These are phyloP conservation scores for Lathyrus aphaca DNA, from an alignment of 306 rosid species.

Conservation along the genomic window DNA sequence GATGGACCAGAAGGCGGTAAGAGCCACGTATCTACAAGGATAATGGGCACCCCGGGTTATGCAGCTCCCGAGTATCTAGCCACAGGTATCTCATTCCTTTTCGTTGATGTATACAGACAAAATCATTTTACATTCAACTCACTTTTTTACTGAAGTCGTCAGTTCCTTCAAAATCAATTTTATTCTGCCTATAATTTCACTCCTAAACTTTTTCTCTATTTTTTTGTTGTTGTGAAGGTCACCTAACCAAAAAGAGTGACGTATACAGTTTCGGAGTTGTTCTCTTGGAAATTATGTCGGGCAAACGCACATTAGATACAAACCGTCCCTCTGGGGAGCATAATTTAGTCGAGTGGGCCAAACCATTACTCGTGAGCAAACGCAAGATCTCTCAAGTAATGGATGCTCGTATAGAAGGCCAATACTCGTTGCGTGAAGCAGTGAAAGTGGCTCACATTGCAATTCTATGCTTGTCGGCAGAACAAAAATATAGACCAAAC, in stretches of 20 bases:
- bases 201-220: slow-evolving; percentile 42
- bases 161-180: background rate
- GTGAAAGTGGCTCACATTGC: slow-evolving; percentile 63
- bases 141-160: background rate
- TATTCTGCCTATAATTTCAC: background rate
- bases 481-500: slow-evolving; percentile 66
- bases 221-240: slow-evolving; percentile 59
- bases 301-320: slow-evolving; percentile 70
- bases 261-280: slow-evolving; percentile 94
- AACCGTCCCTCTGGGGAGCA: slow-evolving; percentile 79
- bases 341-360: slow-evolving; percentile 81
- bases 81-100: slow-evolving; percentile 63
- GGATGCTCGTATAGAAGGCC: slow-evolving; percentile 80
- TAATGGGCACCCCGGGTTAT: slow-evolving; percentile 90
- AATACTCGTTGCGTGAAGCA: slow-evolving; percentile 61
- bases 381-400: slow-evolving; percentile 64
- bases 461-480: slow-evolving; percentile 62
- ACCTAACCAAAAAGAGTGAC: slow-evolving; percentile 83
- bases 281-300: slow-evolving; percentile 76
- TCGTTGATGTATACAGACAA: background rate
- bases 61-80: slow-evolving; percentile 95
- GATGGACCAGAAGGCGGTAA: slow-evolving; percentile 81
- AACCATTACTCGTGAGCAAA: slow-evolving; percentile 71
- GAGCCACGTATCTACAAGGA: slow-evolving; percentile 94
- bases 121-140: background rate